Evolutionary conservation across 2,329 filamentous ascomycete genomes (phyloP).

Genomic region (Diaporthe caulivora): DNA sequence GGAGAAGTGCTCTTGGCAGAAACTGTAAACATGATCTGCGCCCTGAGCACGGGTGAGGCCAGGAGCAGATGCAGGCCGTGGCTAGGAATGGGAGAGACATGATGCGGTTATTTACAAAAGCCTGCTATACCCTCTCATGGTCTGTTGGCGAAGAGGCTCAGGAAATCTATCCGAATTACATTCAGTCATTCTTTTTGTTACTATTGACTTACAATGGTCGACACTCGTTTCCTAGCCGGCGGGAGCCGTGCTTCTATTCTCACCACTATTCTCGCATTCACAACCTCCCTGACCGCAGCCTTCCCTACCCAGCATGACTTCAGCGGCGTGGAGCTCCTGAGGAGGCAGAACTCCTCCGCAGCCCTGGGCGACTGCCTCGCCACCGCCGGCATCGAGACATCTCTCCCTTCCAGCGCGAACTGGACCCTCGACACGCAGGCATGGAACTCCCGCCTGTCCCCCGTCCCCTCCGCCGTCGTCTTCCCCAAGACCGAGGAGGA

Average conservation of each 20-base stretch:
- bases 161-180: background rate
- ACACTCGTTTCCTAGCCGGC: slow-evolving; percentile 29
- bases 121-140: background rate
- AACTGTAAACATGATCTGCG: slow-evolving; percentile 23
- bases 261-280: slow-evolving; percentile 21
- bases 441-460: slow-evolving; percentile 30
- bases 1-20: slow-evolving; percentile 7
- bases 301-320: background rate
- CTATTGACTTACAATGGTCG: slow-evolving; percentile 22
- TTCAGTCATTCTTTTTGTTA: slow-evolving; percentile 18
- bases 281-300: background rate
- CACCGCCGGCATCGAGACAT: slow-evolving; percentile 20
- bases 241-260: slow-evolving; percentile 28
- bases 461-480: slow-evolving; percentile 20
- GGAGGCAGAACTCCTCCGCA: background rate
- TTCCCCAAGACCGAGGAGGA: slow-evolving; percentile 28
- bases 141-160: accelerated
- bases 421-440: slow-evolving; percentile 24
- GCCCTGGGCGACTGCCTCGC: slow-evolving; percentile 10
- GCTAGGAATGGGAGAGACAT: background rate
- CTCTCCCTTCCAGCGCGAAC: slow-evolving; percentile 11
- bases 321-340: background rate
- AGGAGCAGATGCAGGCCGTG: background rate
- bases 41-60: background rate
- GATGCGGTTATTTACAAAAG: background rate